Evolutionary conservation across 805 yeast genomes (phyloP).

Genomic region (Cyberlindnera samutprakarnensis): DNA sequence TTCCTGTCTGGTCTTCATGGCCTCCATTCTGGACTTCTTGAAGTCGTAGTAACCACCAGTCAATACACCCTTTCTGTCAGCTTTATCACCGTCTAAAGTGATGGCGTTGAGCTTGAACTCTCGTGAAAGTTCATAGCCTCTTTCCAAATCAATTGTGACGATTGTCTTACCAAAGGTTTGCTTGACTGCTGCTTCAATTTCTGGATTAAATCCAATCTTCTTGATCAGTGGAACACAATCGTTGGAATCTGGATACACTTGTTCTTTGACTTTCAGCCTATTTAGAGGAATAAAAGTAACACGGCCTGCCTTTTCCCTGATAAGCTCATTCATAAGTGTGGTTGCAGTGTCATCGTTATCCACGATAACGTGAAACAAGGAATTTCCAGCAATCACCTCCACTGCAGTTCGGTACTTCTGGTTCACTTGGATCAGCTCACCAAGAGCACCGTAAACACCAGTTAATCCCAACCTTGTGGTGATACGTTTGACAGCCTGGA

Average conservation of each 20-base stretch:
- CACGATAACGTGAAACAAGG: conserved; percentile 83
- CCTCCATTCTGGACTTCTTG: conserved; percentile 62
- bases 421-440: conserved; percentile 74
- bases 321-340: conserved; percentile 66
- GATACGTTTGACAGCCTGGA: conserved; percentile 61
- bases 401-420: conserved; percentile 80
- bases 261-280: conserved; percentile 38
- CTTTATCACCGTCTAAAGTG: conserved; percentile 88
- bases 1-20: conserved; percentile 47
- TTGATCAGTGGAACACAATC: conserved; percentile 69
- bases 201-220: conserved; percentile 56
- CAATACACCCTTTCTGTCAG: conserved; percentile 75
- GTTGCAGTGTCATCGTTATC: conserved; percentile 83
- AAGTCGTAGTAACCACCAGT: conserved; percentile 84
- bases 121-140: conserved; percentile 62
- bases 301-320: conserved; percentile 66
- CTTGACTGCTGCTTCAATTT: conserved; percentile 56
- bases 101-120: conserved; percentile 61
- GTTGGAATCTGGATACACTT: conserved; percentile 53
- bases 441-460: conserved; percentile 77
- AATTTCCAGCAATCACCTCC: conserved; percentile 83
- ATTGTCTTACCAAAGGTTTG: conserved; percentile 80
- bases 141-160: conserved; percentile 61
- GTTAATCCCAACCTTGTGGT: conserved; percentile 48
- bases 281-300: conserved; percentile 90